Base-by-base conservation (phyloP, 2,329 filamentous ascomycete species). In the Dactylellina sp. region DNA sequence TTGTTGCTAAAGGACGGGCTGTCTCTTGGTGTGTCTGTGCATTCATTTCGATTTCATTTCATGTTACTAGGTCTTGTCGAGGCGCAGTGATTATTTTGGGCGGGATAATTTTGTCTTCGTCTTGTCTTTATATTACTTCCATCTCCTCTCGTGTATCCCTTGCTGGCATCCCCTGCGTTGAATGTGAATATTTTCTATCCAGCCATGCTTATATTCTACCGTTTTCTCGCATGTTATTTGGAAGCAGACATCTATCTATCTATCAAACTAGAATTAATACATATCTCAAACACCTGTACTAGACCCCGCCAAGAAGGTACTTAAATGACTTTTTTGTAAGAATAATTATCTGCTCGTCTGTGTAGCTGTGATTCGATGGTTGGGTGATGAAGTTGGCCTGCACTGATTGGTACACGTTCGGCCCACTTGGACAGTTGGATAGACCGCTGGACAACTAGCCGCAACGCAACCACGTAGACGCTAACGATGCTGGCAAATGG, bases 91-190 rank as follows among this genome's bases (percentile, higher is more conserved):
- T 61, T 50, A 24, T 40, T 74, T 50, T 60, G 39, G 53, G 18
- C 16, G n/a, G 40, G 2, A 24, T 44, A 18, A 61, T 56, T 50
- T 40, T 40, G 49, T 76, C 63, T 76, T 75, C 44, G 35, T 55
- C 35, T 25, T 50, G 28, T 50, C 25, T 24, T 47, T 47, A 47
- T 28, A 49, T 70, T 42, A 16, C 22, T 63, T 16, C 11, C 7
- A 22, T 40, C 39, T 24, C 20, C 25, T 5, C 47, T 22, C 47
- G 61, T 47, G 37, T 40, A 47, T 61, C 20, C 39, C 37, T 32
- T 24, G 39, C 20, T 50, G 49, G 39, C n/a, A 32, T 42, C 16
- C 35, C 24, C 62, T 22, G 28, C 24, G 24, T 56, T 37, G 9
- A 32, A 9, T 32, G 28, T 39, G 44, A 35, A 18, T 50, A 49